A percentile compares a stretch with the other conserved stretches of the same genome.
Evolutionary conservation across 192 early-diverging fungal genomes (phyloP).

Genomic region (Coemansia erecta): DNA sequence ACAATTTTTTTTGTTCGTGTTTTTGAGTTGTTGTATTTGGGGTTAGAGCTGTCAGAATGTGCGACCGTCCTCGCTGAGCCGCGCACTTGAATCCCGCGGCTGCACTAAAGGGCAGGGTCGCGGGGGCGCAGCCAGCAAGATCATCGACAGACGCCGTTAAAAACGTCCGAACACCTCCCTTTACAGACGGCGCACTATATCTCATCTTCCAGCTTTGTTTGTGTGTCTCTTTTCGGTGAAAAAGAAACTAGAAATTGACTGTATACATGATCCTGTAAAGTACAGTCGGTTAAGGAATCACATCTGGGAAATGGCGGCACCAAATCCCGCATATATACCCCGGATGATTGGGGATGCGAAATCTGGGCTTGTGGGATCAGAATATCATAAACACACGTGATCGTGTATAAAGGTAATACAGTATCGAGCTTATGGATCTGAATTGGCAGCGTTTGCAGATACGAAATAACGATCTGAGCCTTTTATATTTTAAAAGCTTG

Average conservation of each 20-base stretch:
- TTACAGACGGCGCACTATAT: conserved; percentile 49
- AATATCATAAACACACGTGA: neutral
- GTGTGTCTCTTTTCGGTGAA: conserved; percentile 53
- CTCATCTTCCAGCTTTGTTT: conserved; percentile 50
- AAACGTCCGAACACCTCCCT: conserved; percentile 30
- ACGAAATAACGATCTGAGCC: no score
- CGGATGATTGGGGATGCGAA: neutral
- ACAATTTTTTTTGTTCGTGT: no score
- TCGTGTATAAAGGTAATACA: no score
- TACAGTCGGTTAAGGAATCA: conserved; percentile 44
- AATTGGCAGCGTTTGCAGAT: no score
- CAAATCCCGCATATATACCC: neutral
- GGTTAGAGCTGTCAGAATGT: conserved; percentile 46
- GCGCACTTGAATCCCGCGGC: conserved; percentile 23
- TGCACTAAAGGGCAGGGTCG: conserved; percentile 5
- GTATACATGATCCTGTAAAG: conserved; percentile 56
- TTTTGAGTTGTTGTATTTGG: neutral
- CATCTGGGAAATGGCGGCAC: neutral
- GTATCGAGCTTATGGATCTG: no score
- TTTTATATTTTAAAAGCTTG: no score
- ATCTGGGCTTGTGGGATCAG: neutral
- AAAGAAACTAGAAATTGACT: conserved; percentile 54
- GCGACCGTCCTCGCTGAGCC: conserved; percentile 48
- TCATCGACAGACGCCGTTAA: conserved; percentile 26
- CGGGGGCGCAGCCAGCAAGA: conserved; percentile 49